Evolutionary conservation across 1,284 basidiomycete species (phyloP).

Genomic region (Butyriboletus regius): DNA sequence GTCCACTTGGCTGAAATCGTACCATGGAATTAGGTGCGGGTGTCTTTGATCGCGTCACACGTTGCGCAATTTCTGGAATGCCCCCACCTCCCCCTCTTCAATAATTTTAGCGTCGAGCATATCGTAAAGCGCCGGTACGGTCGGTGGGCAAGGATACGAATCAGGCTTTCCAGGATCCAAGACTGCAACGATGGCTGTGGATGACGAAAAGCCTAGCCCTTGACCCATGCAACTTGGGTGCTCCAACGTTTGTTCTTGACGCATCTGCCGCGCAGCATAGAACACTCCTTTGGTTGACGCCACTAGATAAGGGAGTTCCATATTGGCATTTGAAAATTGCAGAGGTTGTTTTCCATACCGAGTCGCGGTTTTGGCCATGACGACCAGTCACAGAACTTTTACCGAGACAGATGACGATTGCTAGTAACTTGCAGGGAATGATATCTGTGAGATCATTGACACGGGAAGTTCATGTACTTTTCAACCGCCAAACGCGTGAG

Average conservation of each 20-base stretch:
- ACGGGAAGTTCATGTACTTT: conserved; percentile 20
- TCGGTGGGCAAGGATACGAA: conserved; percentile 18
- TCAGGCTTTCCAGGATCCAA: conserved; percentile 18
- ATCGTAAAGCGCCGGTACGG: conserved; percentile 19
- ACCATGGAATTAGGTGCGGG: conserved; percentile 11
- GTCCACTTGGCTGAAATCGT: conserved; percentile 14
- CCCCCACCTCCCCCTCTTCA: conserved; percentile 5
- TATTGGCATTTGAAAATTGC: conserved; percentile 21
- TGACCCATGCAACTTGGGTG: conserved; percentile 25
- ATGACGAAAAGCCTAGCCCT: conserved; percentile 18
- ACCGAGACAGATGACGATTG: conserved; percentile 7
- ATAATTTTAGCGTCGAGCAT: conserved; percentile 12
- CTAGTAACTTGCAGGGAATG: conserved; percentile 1
- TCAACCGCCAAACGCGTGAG: conserved; percentile 20
- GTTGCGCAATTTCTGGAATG: conserved; percentile 29
- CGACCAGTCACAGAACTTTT: conserved; percentile 26
- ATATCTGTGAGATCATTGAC: conserved; percentile 18
- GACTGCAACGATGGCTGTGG: conserved; percentile 17
- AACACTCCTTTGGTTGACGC: conserved; percentile 20
- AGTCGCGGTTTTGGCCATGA: conserved; percentile 10
- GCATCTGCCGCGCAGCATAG: conserved; percentile 21
- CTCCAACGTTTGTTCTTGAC: conserved; percentile 8
- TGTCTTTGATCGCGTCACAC: conserved; percentile 21
- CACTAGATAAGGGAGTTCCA: conserved; percentile 27
- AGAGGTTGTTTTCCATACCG: conserved; percentile 9